Percentiles rank a stretch among this genome's conserved stretches.
phyloP scores from a whole-genome alignment of 1,284 basidiomycete species.

The Macrocystidia cucumis region DNA sequence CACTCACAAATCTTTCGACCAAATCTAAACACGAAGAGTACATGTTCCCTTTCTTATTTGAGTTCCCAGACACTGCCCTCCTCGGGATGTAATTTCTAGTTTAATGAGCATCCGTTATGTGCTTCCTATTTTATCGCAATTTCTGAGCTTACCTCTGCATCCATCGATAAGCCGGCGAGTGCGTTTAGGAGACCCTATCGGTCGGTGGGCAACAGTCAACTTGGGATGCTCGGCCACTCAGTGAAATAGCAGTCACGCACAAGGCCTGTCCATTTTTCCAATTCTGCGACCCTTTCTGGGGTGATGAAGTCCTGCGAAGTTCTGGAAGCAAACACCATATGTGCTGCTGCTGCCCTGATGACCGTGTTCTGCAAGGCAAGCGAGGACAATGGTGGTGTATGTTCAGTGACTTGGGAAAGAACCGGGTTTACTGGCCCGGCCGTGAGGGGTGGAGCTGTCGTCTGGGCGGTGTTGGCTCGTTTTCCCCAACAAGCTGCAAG shows the following conservation, averaged over 20 bases:
- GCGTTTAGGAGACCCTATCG: conserved; percentile 31
- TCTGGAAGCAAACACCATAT: conserved; percentile 82
- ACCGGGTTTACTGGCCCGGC: conserved; percentile 35
- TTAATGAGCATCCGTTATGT: conserved; percentile 7
- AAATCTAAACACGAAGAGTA: too few relatives aligned
- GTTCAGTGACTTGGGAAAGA: conserved; percentile 21
- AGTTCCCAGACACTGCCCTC: conserved; percentile 38
- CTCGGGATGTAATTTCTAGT: conserved; percentile 34
- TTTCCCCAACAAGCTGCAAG: conserved; percentile 56
- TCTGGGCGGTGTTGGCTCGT: conserved; percentile 15
- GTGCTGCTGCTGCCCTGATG: conserved; percentile 71
- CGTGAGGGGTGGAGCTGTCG: conserved; percentile 31
- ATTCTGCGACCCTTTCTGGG: conserved; percentile 52
- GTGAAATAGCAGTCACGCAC: conserved; percentile 25
- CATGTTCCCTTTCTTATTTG: too few relatives aligned
- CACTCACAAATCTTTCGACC: too few relatives aligned
- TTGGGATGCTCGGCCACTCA: conserved; percentile 1
- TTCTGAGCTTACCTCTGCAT: conserved; percentile 18
- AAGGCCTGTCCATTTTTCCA: conserved; percentile 65
- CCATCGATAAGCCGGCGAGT: too few relatives aligned
- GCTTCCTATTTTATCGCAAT: conserved; percentile 16
- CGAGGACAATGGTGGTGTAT: conserved; percentile 18
- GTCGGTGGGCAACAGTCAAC: conserved; percentile 7
- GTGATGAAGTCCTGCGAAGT: conserved; percentile 72
- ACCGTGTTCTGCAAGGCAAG: conserved; percentile 27